Evolutionary conservation across 2,329 filamentous ascomycete species (phyloP).

Genomic region (Hawksworthiomyces lignivorus): DNA sequence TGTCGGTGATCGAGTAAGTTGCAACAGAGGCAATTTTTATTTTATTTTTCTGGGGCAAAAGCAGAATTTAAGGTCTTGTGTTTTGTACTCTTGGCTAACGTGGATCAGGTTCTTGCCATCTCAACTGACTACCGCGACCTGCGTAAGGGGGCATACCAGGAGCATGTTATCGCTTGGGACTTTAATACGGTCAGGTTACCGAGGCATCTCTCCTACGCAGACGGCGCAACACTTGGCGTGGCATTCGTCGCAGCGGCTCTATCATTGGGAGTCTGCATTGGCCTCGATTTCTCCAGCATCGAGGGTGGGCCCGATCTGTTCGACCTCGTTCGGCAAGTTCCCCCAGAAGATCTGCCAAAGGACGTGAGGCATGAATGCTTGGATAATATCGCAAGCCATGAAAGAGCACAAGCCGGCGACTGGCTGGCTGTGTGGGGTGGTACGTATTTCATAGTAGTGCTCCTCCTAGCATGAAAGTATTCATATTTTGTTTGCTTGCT

Average conservation of each 20-base stretch:
- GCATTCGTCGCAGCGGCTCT: constrained; percentile 64
- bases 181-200: constrained; percentile 61
- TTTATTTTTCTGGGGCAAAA: too few relatives aligned
- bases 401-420: constrained; percentile 53
- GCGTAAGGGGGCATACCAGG: constrained; percentile 63
- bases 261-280: constrained; percentile 61
- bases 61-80: not conserved
- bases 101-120: constrained; percentile 48
- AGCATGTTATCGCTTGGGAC: constrained; percentile 57
- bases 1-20: constrained; percentile 43
- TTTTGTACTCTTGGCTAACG: not conserved
- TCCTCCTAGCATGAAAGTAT: too few relatives aligned
- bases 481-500: too few relatives aligned
- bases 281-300: constrained; percentile 52
- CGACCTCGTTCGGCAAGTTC: constrained; percentile 37
- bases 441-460: too few relatives aligned
- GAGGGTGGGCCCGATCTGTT: constrained; percentile 52
- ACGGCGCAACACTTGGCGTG: constrained; percentile 58
- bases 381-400: constrained; percentile 39
- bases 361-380: constrained; percentile 60
- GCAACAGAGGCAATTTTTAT: too few relatives aligned
- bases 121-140: constrained; percentile 69
- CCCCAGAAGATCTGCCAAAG: constrained; percentile 40
- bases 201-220: constrained; percentile 38
- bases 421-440: constrained; percentile 69